Base-by-base conservation (phyloP, 2,329 filamentous ascomycete species). In the Aspergillus neoniger region DNA sequence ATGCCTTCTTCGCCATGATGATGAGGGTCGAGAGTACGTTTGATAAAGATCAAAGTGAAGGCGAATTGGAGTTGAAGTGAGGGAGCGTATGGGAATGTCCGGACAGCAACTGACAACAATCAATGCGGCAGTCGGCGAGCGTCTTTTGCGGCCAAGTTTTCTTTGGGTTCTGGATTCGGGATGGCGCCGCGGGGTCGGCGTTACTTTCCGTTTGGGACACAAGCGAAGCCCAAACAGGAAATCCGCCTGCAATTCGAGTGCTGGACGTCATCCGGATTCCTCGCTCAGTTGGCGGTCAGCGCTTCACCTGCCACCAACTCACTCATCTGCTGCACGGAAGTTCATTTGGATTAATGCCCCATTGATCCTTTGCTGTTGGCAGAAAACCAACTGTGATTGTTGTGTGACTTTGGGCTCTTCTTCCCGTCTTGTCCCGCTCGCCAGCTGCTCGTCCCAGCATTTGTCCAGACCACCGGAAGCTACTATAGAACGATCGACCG, bases 1-100 rank as follows among this genome's bases (percentile, higher is more conserved):
- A 70, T 50, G 76, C 77, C 72, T 81, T 83, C 65, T 77, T 78
- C 54, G 84, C 80, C 83, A 86, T 86, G 68, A 59, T 73, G 68
- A 50, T 23, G 50, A 43, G 3, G n/a, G 9, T 21, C 23, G 39
- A 28, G 2, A 2, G 2, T 12, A 17, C 8, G 23, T 8, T 49
- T 7, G 7, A 15, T 10, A 14, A 28, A 48, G 6, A 7, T 10
- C 4, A 36, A 38, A 39, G 52, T 36, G 19, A 30, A 58, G 47
- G 38, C 38, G 43, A 51, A 28, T 19, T 8, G 25, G 19, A n/a
- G 21, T 2, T 30, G 25, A 36, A 5, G 5, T 38, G 32, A 52
- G 15, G 38, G 21, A 25, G 38, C 21, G 23, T 30, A 17, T 19
- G 39, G 19, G 19, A 2, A 5, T 17, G 15, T 54, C 15, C 10